A percentile compares a stretch with the other conserved stretches of the same genome.
Evolutionary conservation across 192 early-diverging fungal species (phyloP).

Genomic region (Allomyces macrogynus): DNA sequence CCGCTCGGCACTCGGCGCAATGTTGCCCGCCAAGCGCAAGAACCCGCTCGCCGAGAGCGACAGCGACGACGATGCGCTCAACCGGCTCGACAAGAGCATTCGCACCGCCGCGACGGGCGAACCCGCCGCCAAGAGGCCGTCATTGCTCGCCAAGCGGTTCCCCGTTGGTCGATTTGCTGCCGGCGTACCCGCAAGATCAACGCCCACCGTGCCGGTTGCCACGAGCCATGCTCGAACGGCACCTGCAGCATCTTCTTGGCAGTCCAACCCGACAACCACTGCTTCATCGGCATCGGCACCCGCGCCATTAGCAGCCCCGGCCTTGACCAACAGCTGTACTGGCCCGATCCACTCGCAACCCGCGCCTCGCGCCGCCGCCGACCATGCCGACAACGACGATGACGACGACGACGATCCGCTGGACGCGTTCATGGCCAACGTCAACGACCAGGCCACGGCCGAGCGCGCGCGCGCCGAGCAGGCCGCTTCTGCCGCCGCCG

Average conservation of each 20-base stretch:
- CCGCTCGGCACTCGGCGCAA: too few relatives aligned
- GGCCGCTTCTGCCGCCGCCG: conserved; percentile 14
- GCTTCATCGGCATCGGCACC: too few relatives aligned
- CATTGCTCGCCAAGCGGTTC: neutral
- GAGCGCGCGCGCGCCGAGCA: conserved; percentile 22
- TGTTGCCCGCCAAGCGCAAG: neutral
- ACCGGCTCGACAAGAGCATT: neutral
- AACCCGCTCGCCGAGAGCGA: neutral
- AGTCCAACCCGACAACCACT: too few relatives aligned
- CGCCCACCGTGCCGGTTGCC: too few relatives aligned
- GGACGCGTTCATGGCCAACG: conserved; percentile 66
- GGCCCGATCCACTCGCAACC: too few relatives aligned
- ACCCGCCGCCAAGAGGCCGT: neutral
- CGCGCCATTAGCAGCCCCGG: too few relatives aligned
- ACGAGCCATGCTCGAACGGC: too few relatives aligned
- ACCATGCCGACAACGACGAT: conserved; percentile 3
- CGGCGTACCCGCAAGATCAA: neutral
- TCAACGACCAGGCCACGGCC: conserved; percentile 27
- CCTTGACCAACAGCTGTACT: too few relatives aligned
- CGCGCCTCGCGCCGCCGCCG: neutral
- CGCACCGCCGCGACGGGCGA: neutral
- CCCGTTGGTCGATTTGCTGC: neutral
- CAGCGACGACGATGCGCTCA: neutral
- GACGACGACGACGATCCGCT: conserved; percentile 49
- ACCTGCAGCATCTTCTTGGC: too few relatives aligned